Evolutionary conservation across 2,329 filamentous ascomycete genomes (phyloP).

Genomic region (Nemania diffusa): DNA sequence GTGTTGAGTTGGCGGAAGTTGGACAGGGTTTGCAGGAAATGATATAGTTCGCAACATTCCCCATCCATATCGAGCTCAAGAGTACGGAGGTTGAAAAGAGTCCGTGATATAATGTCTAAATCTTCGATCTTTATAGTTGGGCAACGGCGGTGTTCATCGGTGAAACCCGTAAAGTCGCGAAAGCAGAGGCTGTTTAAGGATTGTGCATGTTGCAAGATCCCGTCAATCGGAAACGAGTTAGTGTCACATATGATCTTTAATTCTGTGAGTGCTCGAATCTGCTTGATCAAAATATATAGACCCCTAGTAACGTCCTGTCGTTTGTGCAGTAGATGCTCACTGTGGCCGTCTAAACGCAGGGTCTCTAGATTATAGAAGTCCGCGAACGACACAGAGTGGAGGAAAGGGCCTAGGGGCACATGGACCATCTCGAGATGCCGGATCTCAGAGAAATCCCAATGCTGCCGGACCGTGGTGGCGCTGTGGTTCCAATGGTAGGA

Average conservation of each 20-base stretch:
- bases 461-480: conserved; percentile 50
- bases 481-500: conserved; percentile 63
- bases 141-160: conserved; percentile 55
- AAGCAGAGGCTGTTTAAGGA: conserved; percentile 55
- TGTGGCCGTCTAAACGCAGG: conserved; percentile 59
- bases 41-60: conserved; percentile 48
- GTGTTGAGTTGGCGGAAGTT: conserved; percentile 54
- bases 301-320: conserved; percentile 54
- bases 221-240: conserved; percentile 54
- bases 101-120: conserved; percentile 49
- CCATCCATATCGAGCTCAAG: conserved; percentile 62
- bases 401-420: conserved; percentile 58
- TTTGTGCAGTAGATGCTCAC: conserved; percentile 52
- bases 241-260: conserved; percentile 57
- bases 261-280: conserved; percentile 52
- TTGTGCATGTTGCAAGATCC: conserved; percentile 52
- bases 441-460: conserved; percentile 61
- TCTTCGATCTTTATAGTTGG: conserved; percentile 54
- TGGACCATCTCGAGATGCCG: conserved; percentile 55
- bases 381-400: conserved; percentile 54
- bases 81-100: conserved; percentile 50
- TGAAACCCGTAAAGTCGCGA: conserved; percentile 59
- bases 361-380: conserved; percentile 52
- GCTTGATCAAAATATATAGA: conserved; percentile 54
- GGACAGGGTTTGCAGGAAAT: conserved; percentile 54